Conservation (phyloP, 176 grass and related monocot genomes). For the Alloteropsis semialata region DNA sequence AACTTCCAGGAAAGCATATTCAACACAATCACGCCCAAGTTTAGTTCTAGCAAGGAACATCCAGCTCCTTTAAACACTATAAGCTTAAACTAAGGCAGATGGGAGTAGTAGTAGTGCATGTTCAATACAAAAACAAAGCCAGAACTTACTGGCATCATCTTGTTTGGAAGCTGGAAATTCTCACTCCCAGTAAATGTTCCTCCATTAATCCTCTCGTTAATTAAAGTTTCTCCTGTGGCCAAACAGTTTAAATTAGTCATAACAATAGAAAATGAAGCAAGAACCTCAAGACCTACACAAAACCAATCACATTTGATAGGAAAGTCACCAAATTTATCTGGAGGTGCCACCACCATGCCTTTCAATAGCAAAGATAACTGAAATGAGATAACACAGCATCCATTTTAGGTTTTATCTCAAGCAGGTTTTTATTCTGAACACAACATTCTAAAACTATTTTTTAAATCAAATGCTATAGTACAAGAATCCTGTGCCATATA, state of each 20-base stretch:
- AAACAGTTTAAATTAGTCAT: constrained; percentile 28
- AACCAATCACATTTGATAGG: constrained; percentile 33
- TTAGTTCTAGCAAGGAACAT: not conserved
- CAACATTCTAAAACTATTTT: not conserved
- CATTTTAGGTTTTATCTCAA: constrained; percentile 24
- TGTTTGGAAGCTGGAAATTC: constrained; percentile 79
- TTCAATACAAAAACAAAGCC: not conserved
- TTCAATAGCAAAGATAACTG: constrained; percentile 98
- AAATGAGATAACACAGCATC: constrained; percentile 2
- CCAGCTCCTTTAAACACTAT: not conserved
- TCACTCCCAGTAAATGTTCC: constrained; percentile 90
- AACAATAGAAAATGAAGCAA: constrained; percentile 22
- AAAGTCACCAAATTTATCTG: constrained; percentile 86
- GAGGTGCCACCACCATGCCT: constrained; percentile 94
- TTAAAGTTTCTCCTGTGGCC: constrained; percentile 71
- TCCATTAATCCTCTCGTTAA: constrained; percentile 77
- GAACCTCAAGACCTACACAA: constrained; percentile 10
- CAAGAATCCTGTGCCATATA: not conserved
- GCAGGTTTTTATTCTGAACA: constrained; percentile 14
- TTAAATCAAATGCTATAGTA: not conserved
- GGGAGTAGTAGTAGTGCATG: not conserved
- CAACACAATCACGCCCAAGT: not conserved
- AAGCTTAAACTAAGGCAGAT: not conserved
- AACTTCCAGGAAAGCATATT: not conserved
- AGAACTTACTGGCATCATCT: constrained; percentile 89